Base-by-base conservation (phyloP, 2,329 filamentous ascomycete species). In the Thermothelomyces thermophilus region DNA sequence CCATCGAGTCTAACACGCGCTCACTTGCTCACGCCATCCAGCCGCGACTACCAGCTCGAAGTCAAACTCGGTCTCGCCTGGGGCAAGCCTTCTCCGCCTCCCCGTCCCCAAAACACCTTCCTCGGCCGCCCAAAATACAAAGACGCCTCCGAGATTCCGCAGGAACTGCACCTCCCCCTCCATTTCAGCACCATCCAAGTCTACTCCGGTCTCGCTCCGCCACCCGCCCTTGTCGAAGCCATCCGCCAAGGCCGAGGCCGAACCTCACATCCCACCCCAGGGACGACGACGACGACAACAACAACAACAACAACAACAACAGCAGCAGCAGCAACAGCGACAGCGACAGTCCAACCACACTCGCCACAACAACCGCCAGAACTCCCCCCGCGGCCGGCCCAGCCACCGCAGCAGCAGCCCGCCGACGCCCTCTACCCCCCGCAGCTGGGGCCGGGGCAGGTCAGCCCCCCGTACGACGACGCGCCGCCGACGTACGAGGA, bases 401-500 rank as follows among this genome's bases (percentile, higher is more conserved):
- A 48, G 28, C 47, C 35, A 26, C 26, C 30, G 33, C 55, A 54
- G 26, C 50, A 33, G 33, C 56, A 37, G 37, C 64, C 66, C 2
- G 62, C 66, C 19, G 78, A 81, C 57, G 73, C 79, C 3, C 63
- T 79, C 7, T 82, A 82, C 53, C 80, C 79, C 14, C 78, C 80
- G 3, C 79, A 82, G 60, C 66, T 82, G 17, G 48, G 42, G 37
- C 59, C 61, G 0, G 62, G 58, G 0, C 61, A 66, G 35, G 70
- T 67, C 2, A 73, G 65, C 1, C 66, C 71, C 16, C 63, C 65
- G 0, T 73, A 79, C 56, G 84, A 88, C 28, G 89, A 93, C 49
- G 87, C 89, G n/a, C 90, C 91, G 16, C 90, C 90, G 7, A 95
- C 88, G 62, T 97, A 97, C 63, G 90, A 95, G 68, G 90, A 96